phyloP scores from a whole-genome alignment of 148 eudicot genomes.

The Simmondsia chinensis region DNA sequence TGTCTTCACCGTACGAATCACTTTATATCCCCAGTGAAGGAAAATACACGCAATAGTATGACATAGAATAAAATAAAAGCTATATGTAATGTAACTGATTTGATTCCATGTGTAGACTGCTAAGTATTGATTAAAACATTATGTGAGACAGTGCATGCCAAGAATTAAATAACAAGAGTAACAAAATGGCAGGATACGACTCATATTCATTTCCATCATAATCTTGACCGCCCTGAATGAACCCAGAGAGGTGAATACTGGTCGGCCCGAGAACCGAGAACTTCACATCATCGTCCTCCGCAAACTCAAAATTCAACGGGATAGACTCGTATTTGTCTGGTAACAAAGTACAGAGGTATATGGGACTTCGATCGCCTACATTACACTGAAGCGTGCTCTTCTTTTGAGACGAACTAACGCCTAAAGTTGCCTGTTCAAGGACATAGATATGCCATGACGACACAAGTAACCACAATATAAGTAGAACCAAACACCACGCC shows the following conservation, averaged over 20 bases:
- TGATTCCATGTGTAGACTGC: too few species aligned
- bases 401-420: conserved; percentile 44
- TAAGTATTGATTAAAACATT: too few species aligned
- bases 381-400: conserved; percentile 67
- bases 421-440: conserved; percentile 66
- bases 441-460: conserved; percentile 1
- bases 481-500: not conserved
- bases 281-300: conserved; percentile 64
- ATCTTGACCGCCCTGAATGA: conserved; percentile 29
- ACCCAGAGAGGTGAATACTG: conserved; percentile 80
- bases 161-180: conserved; percentile 1
- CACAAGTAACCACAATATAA: not conserved
- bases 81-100: too few species aligned
- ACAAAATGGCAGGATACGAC: conserved; percentile 58
- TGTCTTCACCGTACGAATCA: conserved; percentile 55
- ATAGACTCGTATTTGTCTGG: conserved; percentile 68
- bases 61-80: not conserved
- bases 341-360: conserved; percentile 65
- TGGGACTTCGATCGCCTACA: conserved; percentile 59
- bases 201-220: conserved; percentile 24
- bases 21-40: conserved; percentile 54
- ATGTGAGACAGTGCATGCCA: too few species aligned
- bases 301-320: conserved; percentile 67
- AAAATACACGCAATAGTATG: conserved; percentile 9
- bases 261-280: conserved; percentile 82